A percentile compares a stretch with the other conserved stretches of the same genome.
Conservation (phyloP, 306 rosid species). For the Benincasa hispida region DNA sequence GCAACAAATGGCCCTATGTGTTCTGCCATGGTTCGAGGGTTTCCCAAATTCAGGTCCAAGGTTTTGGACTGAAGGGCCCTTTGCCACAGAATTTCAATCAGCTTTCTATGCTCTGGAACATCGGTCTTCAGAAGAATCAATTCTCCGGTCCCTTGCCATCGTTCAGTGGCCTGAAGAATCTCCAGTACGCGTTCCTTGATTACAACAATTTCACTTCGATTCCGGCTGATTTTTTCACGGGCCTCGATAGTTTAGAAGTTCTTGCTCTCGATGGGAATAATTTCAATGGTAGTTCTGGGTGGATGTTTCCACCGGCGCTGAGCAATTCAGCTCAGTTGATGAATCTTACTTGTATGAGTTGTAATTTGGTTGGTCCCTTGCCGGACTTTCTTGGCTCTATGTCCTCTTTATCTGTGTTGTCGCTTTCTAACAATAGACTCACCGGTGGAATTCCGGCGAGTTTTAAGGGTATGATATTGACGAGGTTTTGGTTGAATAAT, state of each 20-base stretch:
- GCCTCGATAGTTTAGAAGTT: slow-evolving; percentile 42
- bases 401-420: slow-evolving; percentile 45
- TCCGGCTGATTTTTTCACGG: slow-evolving; percentile 64
- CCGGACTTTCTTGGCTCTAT: slow-evolving; percentile 60
- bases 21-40: slow-evolving; percentile 42
- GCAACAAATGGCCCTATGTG: slow-evolving; percentile 41
- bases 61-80: slow-evolving; percentile 49
- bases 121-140: slow-evolving; percentile 66
- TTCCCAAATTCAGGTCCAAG: slow-evolving; percentile 68
- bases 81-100: slow-evolving; percentile 53
- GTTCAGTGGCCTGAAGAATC: slow-evolving; percentile 35
- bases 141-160: slow-evolving; percentile 61
- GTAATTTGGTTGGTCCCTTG: slow-evolving; percentile 64
- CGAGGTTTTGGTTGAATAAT: slow-evolving; percentile 60
- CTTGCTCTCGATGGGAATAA: slow-evolving; percentile 56
- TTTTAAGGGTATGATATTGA: slow-evolving; percentile 26
- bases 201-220: slow-evolving; percentile 61
- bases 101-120: slow-evolving; percentile 44
- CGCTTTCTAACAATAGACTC: slow-evolving; percentile 44
- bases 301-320: slow-evolving; percentile 48
- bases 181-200: slow-evolving; percentile 39
- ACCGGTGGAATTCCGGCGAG: slow-evolving; percentile 42
- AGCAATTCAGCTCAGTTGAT: slow-evolving; percentile 36
- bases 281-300: slow-evolving; percentile 50
- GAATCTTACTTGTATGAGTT: slow-evolving; percentile 43